Base-by-base conservation (phyloP, 2,329 filamentous ascomycete genomes). In the Apiospora aurea region DNA sequence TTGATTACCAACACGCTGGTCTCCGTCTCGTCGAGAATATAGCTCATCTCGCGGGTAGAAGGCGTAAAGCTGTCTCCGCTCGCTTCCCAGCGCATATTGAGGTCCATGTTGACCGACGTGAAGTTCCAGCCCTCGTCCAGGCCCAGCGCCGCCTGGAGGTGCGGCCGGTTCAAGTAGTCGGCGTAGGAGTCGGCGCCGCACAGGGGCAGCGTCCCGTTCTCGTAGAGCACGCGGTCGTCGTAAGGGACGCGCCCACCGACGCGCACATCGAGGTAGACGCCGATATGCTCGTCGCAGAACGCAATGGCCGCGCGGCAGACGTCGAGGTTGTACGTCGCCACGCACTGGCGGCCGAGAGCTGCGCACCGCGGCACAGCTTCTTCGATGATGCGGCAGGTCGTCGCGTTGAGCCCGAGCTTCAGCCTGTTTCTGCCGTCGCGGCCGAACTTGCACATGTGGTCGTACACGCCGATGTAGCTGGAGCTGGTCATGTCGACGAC, bases 401-500 rank as follows among this genome's bases (percentile, higher is more conserved):
- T 69, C n/a, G 2, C 41, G 71, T 72, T 72, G 66, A 64, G 71
- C 4, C 72, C 72, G 34, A 68, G 69, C 57, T 46, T 44, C 8
- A 73, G 29, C 57, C 51, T 61, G 61, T 73, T 73, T 18, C 47
- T 67, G 14, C 72, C 72, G 38, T 72, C 44, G 4, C 34, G 21
- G 47, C 57, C 69, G 49, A 73, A 70, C 24, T 53, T 69, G 69
- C 74, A 75, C 64, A 76, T 73, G 69, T 75, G 75, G 61, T 75
- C 75, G 47, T 75, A 77, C 43, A 69, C 18, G 13, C 75, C 72
- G 5, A 73, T 18, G 13, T 61, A 11, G 4, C 47, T 43, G 29
- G 67, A 69, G 61, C 67, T 18, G 24, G 53, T 13, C 26, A 70
- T 53, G 64, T 74, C 74, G 41, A 76, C 46, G 13, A 72, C 70